These are phyloP conservation scores for Umbilicus rupestris DNA, from an alignment of 164 flowering plant species.

Conservation along the genomic window DNA sequence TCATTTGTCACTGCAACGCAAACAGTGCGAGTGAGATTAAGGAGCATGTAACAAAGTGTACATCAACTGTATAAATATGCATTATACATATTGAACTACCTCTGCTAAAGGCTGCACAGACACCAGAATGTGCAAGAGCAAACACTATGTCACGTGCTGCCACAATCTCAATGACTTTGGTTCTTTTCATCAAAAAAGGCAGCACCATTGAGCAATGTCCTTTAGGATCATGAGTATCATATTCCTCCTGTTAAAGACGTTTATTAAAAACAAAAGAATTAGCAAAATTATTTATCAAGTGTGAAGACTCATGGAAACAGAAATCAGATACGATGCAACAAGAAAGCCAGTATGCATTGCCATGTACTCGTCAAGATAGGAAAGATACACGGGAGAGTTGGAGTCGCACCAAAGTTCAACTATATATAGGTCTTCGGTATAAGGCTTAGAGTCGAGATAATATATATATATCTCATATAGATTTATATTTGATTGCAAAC, in stretches of 20 bases:
- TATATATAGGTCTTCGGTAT: not conserved
- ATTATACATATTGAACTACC: constrained; percentile 28
- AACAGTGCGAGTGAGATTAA: constrained; percentile 7
- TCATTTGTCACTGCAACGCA: constrained; percentile 64
- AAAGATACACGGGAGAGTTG: not conserved
- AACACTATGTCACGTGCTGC: constrained; percentile 95
- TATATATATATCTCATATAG: not conserved
- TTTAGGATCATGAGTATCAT: constrained; percentile 95
- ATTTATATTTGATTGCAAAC: not conserved
- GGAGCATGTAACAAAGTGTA: not conserved
- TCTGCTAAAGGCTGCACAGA: constrained; percentile 97
- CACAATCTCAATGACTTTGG: constrained; percentile 93
- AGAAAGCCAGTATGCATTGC: not conserved
- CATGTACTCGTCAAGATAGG: not conserved
- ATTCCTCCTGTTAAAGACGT: constrained; percentile 64
- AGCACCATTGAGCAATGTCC: constrained; percentile 62
- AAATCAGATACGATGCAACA: not conserved
- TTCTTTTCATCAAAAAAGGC: constrained; percentile 74
- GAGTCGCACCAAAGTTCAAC: not conserved
- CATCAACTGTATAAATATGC: not conserved
- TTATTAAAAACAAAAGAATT: not conserved
- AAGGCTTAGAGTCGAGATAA: not conserved
- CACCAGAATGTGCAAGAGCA: constrained; percentile 97
- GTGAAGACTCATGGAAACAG: not conserved
- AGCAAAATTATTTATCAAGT: not conserved